Percentiles rank a stretch among this genome's conserved stretches.
phyloP scores from a whole-genome alignment of 2,329 filamentous ascomycete genomes.

The Nemania sp. region DNA sequence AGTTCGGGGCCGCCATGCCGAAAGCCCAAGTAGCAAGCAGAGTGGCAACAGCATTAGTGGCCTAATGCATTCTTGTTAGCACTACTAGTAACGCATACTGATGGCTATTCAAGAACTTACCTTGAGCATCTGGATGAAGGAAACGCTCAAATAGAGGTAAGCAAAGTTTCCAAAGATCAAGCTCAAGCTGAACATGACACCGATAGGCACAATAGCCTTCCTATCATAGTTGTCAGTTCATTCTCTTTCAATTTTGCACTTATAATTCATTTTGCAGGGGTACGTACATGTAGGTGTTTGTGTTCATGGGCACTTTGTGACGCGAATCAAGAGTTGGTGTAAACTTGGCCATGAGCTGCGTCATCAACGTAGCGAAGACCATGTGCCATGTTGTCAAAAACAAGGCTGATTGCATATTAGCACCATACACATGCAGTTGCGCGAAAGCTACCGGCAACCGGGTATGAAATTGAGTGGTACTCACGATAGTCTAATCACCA shows the following conservation, averaged over 20 bases:
- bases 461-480: conserved; percentile 9
- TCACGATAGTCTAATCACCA: conserved; percentile 30
- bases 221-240: conserved; percentile 19
- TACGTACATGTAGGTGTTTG: conserved; percentile 58
- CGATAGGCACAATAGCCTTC: conserved; percentile 67
- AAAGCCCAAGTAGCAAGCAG: conserved; percentile 66
- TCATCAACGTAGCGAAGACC: conserved; percentile 66
- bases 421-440: not conserved
- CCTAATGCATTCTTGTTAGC: conserved; percentile 42
- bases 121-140: conserved; percentile 74
- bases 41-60: conserved; percentile 69
- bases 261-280: not conserved
- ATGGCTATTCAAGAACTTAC: conserved; percentile 30
- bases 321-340: conserved; percentile 66
- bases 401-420: conserved; percentile 45
- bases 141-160: conserved; percentile 69
- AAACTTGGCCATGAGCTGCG: conserved; percentile 66
- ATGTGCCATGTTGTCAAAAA: conserved; percentile 72
- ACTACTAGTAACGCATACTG: not conserved
- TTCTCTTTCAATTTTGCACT: not conserved
- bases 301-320: conserved; percentile 65
- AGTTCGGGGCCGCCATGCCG: conserved; percentile 54
- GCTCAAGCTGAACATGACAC: conserved; percentile 67
- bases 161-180: conserved; percentile 70
- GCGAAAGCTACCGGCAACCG: not conserved